Evolutionary conservation across 495 filamentous ascomycete genomes (phyloP).

Genomic region (Podospora sp.): DNA sequence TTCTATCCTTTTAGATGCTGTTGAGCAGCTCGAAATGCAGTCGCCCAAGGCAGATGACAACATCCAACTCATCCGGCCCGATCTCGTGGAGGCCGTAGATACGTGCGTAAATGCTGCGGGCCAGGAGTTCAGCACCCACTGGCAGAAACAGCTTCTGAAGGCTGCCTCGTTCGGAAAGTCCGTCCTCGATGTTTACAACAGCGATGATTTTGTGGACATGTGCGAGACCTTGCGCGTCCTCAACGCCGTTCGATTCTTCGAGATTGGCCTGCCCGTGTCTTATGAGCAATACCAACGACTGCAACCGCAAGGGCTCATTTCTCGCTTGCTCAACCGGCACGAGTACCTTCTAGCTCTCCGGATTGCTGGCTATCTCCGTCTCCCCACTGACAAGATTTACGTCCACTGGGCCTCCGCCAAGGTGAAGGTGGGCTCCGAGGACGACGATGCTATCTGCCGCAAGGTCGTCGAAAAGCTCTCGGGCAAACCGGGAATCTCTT

Average conservation of each 20-base stretch:
- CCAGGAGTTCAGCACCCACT: conserved; percentile 83
- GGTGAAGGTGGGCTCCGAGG: conserved; percentile 78
- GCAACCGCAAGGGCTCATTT: conserved; percentile 82
- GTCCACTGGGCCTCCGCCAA: conserved; percentile 97
- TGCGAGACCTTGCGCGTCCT: conserved; percentile 91
- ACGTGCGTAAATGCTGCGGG: conserved; percentile 89
- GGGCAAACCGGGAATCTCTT: conserved; percentile 88
- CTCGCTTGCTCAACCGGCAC: conserved; percentile 81
- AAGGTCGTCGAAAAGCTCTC: conserved; percentile 84
- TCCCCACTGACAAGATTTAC: conserved; percentile 88
- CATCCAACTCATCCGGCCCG: conserved; percentile 86
- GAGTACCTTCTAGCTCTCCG: conserved; percentile 91
- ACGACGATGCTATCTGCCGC: conserved; percentile 85
- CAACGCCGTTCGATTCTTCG: conserved; percentile 87
- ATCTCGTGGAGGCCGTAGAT: conserved; percentile 88
- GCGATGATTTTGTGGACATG: conserved; percentile 98
- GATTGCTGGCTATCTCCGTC: conserved; percentile 82
- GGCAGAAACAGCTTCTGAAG: conserved; percentile 94
- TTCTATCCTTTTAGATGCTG: conserved; percentile 87
- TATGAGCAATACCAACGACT: conserved; percentile 88
- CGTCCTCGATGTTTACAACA: conserved; percentile 92
- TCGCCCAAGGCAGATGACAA: conserved; percentile 97
- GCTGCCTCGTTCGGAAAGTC: conserved; percentile 97
- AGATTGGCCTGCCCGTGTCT: conserved; percentile 87
- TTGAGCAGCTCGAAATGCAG: conserved; percentile 86